Evolutionary conservation across 352 stramenopile species (phyloP), one percentile per base, ranked within the genome.

Genomic region (Pythium utonaiense): DNA sequence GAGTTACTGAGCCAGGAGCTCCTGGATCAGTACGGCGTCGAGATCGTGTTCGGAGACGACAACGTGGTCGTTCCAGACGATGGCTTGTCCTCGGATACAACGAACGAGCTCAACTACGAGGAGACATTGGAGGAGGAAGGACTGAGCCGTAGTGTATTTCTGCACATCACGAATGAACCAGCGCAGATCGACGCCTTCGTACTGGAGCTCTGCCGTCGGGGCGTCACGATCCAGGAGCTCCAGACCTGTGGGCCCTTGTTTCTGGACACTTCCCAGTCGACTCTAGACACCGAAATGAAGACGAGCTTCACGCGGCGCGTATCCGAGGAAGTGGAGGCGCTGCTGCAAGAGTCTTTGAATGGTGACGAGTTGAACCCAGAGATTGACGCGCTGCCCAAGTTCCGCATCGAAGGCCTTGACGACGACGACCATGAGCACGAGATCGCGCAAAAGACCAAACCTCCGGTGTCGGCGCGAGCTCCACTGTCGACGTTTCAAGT

Each of bases 221-320:
- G 75, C 2, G 74, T 86, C 53, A 42, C 53, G 17, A 75, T 89
- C 50, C 49, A 74, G 6, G 80, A 89, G 56, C 61, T 81, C 44
- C 80, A 89, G 59, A 78, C 49, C 27, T 85, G 80, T 44, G 77
- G 77, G 0, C 77, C 77, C 27, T 57, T 89, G 33, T 89, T 89
- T 50, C 64, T 89, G 2, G 75, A 89, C 48, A 83, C 71, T 25
- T 82, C 75, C 1, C 74, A 88, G 53, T 83, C 74, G 41, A 89
- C 77, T n/a, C 58, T 88, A n/a, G 76, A 89, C 31, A 75, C 76
- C 1, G 67, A 78, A 36, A 82, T 64, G 57, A 25, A 69, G 21
- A 77, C 67, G 31, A 84, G 72, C 22, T 89, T 88, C 60, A 73
- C 74, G 6, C 72, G 77, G 22, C 63, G 79, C 6, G 76, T 89